phyloP scores from a whole-genome alignment of 192 early-diverging fungal species.

The Coemansia sp. region DNA sequence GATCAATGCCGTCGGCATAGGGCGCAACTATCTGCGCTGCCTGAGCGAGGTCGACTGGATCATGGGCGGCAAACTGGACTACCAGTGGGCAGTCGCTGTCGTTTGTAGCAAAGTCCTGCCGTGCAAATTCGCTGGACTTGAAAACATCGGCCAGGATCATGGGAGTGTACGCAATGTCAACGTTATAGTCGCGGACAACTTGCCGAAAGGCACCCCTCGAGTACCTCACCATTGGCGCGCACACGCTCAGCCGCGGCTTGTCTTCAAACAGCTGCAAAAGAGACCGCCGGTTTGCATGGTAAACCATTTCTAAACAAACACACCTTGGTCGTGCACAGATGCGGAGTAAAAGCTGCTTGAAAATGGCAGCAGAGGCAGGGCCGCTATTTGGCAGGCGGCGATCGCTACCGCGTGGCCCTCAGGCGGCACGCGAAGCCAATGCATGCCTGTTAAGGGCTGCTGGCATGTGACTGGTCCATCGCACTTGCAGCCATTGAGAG shows the following conservation, averaged over 20 bases:
- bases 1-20: conserved; percentile 67
- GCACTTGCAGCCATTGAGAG: too few relatives aligned
- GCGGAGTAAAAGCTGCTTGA: too few relatives aligned
- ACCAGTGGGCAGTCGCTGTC: conserved; percentile 78
- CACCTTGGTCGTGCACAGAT: too few relatives aligned
- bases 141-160: conserved; percentile 96
- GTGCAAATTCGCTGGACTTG: conserved; percentile 72
- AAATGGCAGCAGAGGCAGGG: too few relatives aligned
- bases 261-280: conserved; percentile 55
- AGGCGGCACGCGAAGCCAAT: too few relatives aligned
- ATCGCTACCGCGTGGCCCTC: too few relatives aligned
- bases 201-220: conserved; percentile 91
- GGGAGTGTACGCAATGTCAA: conserved; percentile 87
- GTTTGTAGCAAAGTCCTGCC: conserved; percentile 85
- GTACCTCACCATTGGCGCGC: conserved; percentile 96
- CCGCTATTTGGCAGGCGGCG: too few relatives aligned
- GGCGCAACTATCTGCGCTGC: conserved; percentile 79
- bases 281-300: conserved; percentile 26
- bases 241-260: conserved; percentile 69
- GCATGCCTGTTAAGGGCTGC: too few relatives aligned
- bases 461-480: too few relatives aligned
- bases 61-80: conserved; percentile 90
- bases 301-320: conserved; percentile 15
- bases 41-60: conserved; percentile 72
- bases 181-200: conserved; percentile 76